A percentile compares a stretch with the other conserved stretches of the same genome.
Conservation (phyloP, 257 asterid species). For the Dorcoceras hygrometricum region DNA sequence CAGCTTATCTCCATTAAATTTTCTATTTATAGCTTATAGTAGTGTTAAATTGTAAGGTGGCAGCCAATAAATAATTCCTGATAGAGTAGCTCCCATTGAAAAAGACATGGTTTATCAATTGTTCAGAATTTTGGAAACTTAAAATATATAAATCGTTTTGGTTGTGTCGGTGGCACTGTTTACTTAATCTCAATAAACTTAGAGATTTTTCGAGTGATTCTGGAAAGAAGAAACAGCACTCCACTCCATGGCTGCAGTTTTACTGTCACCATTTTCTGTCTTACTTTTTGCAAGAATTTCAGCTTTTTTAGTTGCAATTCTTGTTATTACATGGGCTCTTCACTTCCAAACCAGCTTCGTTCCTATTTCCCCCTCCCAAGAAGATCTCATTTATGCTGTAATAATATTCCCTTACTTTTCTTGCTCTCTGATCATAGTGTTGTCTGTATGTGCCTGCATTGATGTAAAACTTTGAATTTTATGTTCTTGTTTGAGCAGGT, state of each 20-base stretch:
- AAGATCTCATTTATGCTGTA: slow-evolving; percentile 68
- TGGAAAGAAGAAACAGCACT: not conserved
- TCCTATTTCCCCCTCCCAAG: slow-evolving; percentile 52
- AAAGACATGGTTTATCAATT: slow-evolving; percentile 22
- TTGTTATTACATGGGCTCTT: slow-evolving; percentile 69
- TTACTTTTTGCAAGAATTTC: slow-evolving; percentile 63
- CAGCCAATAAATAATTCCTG: slow-evolving; percentile 12
- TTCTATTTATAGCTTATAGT: too few relatives aligned
- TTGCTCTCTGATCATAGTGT: not conserved
- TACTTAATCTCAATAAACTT: slow-evolving; percentile 3
- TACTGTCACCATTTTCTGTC: slow-evolving; percentile 33
- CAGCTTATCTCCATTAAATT: too few relatives aligned
- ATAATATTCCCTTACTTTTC: not conserved
- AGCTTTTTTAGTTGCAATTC: slow-evolving; percentile 61
- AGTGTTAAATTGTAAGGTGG: not conserved
- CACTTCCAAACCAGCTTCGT: slow-evolving; percentile 63
- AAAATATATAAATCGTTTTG: slow-evolving; percentile 6
- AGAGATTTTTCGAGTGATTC: slow-evolving; percentile 13
- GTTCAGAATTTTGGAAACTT: not conserved
- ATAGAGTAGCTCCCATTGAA: slow-evolving; percentile 22
- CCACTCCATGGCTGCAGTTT: slow-evolving; percentile 40
- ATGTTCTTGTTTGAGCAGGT: slow-evolving; percentile 43
- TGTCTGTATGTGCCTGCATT: slow-evolving; percentile 18
- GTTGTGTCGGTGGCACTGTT: slow-evolving; percentile 37
- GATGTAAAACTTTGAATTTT: not conserved